A percentile compares a stretch with the other conserved stretches of the same genome.
Evolutionary conservation across 495 filamentous ascomycete genomes (phyloP).

Genomic region (Aspergillus cristatus): DNA sequence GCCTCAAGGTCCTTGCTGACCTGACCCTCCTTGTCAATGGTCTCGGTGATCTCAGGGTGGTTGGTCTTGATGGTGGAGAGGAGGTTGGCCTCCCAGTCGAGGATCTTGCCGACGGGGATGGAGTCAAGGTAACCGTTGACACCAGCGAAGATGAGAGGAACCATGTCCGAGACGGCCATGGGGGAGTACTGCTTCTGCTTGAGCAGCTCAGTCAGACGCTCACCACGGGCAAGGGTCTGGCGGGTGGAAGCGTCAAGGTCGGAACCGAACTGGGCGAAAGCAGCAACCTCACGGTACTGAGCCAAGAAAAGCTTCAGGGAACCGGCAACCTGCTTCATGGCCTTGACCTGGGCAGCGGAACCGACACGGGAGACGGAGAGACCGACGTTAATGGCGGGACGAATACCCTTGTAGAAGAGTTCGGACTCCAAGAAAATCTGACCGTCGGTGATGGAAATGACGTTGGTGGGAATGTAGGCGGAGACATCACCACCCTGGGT

Average conservation of each 20-base stretch:
- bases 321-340: constrained; percentile 99
- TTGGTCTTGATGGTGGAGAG: constrained; percentile 81
- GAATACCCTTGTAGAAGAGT: constrained; percentile 99
- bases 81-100: constrained; percentile 90
- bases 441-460: constrained; percentile 99
- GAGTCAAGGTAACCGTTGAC: constrained; percentile 90
- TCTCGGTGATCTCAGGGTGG: constrained; percentile 71
- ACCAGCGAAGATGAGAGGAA: constrained; percentile 98
- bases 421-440: constrained; percentile 99
- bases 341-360: constrained; percentile 98
- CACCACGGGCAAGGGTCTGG: constrained; percentile 97
- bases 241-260: constrained; percentile 98
- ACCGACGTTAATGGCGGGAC: constrained; percentile 99
- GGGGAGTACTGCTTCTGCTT: constrained; percentile 99
- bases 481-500: constrained; percentile 99
- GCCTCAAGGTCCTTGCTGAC: constrained; percentile 91
- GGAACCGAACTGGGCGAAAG: constrained; percentile 99
- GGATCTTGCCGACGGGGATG: constrained; percentile 79
- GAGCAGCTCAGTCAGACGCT: constrained; percentile 96
- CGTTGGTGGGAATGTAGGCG: constrained; percentile 99
- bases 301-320: constrained; percentile 99
- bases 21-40: constrained; percentile 93
- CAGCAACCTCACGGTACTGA: constrained; percentile 99
- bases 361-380: constrained; percentile 99
- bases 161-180: constrained; percentile 99